Base-by-base conservation (phyloP, 345 rosid genomes). In the Physaria fendleri region DNA sequence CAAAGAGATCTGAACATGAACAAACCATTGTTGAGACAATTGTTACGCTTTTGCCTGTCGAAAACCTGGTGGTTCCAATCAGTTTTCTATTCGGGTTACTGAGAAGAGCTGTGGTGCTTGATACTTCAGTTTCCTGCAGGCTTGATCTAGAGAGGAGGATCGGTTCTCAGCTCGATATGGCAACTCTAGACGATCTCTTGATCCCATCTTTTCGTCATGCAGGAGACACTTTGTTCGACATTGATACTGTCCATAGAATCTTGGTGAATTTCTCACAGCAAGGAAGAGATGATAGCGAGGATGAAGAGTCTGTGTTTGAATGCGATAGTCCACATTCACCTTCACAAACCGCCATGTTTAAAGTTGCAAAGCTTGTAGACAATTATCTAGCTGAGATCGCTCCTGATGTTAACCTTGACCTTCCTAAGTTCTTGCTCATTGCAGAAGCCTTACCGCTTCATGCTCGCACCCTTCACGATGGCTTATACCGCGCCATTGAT, bases 371-470 rank as follows among this genome's bases (percentile, higher is more conserved):
- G 67, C 77, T 92, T 50, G 91, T 92, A 47, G 98, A 92, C 63
- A 92, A 78, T 66, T 92, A 86, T 65, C 95, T 92, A 1, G 91
- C 95, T 2, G 98, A 92, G 78, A 88, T 92, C 4, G 97, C 97
- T 35, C 91, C 98, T 0, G 98, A 92, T 72, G 84, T 88, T 51
- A 88, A 92, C 61, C 97, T 92, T 66, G 90, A 92, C 68, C 89
- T 92, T 46, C 13, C 82, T 56, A 92, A 92, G 77, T 86, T 92
- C 78, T 72, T 88, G 79, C 84, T 80, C 68, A 79, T 92, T 45
- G 94, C 89, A 1, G 98, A 92, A 76, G 71, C 95, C 57, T 82
- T 88, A 64, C 97, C 97, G 8, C 62, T 54, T 30, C 97, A 92
- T 77, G 98, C 98, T 3, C 97, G 94, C 2, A 86, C 93, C 0